Base-by-base conservation (phyloP, 306 rosid genomes). In the Abrus pulchellus region DNA sequence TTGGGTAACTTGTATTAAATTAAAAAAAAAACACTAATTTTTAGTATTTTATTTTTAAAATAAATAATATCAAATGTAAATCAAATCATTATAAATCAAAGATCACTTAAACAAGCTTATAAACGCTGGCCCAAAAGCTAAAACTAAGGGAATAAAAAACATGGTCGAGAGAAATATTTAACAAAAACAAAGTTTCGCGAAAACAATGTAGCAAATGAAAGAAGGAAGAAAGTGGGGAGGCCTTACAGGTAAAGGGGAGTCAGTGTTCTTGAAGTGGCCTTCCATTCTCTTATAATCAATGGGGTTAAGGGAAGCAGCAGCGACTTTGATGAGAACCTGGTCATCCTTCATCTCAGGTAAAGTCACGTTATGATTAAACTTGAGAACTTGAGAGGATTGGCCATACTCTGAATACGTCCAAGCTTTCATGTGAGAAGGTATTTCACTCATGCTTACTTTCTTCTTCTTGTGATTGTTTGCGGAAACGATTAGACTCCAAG, bases 401-500 rank as follows among this genome's bases (percentile, higher is more conserved):
- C 94, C 94, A 13, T 81, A 85, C n/a, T 88, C 89, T 3, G 85
- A 67, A 68, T 92, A 92, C 0, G 83, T 64, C 94, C 97, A 92
- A 6, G 86, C 94, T 78, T 87, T 89, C 20, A 84, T 65, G 48
- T 78, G 76, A n/a, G 83, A 57, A 8, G 92, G 89, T 10, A 88
- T 10, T 29, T 72, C 70, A 61, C 89, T 89, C 93, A 85, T 5
- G 29, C 3, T 48, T 40, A 6, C 20, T 41, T 34, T 2, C 40
- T 36, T 36, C 3, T 36, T 36, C 4, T 2, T 36, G 2, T 36
- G 40, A 4, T 36, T 8, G 75, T 5, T 3, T 9, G 33, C 3
- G 62, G n/a, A 54, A 41, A 65, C 13, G 34, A 36, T 6, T n/a
- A 29, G 8, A 53, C 4, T n/a, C 5, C 0, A 3, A 48, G n/a